Conservation (phyloP, 495 filamentous ascomycete species). For the Trichoderma asperelloides region DNA sequence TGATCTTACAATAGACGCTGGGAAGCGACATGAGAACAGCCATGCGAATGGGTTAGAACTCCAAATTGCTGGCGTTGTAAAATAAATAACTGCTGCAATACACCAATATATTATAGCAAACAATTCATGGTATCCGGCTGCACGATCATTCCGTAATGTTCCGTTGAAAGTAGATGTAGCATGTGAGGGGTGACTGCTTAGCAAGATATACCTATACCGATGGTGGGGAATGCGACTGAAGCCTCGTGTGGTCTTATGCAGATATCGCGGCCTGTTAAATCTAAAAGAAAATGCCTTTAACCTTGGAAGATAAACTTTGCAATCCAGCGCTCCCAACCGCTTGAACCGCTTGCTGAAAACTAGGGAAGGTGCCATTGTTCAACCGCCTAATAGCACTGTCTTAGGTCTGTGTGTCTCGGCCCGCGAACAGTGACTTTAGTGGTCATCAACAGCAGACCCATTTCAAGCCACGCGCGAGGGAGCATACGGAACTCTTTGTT, state of each 20-base stretch:
- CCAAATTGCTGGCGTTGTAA: slow-evolving; percentile 2
- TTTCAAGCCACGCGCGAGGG: not conserved
- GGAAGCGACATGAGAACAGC: slow-evolving; percentile 1
- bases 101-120: slow-evolving; percentile 2
- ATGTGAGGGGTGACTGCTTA: not conserved
- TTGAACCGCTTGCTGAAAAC: not conserved
- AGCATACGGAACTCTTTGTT: not conserved
- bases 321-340: not conserved
- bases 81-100: slow-evolving; percentile 1
- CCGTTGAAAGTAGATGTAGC: not conserved
- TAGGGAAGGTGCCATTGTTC: not conserved
- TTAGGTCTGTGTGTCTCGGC: slow-evolving; percentile 4
- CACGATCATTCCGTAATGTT: not conserved
- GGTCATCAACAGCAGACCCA: not conserved
- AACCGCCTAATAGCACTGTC: not conserved
- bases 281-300: not conserved
- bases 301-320: not conserved
- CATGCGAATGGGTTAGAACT: not conserved
- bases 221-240: slow-evolving; percentile 5
- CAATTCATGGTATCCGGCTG: not conserved
- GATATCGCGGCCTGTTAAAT: not conserved
- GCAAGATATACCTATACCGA: not conserved
- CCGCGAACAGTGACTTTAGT: not conserved
- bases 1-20: not conserved
- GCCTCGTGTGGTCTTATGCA: not conserved